Evolutionary conservation across 2,329 filamentous ascomycete species (phyloP), one percentile per base, ranked within the genome.

Genomic region (Gaeumannomyces sp.): DNA sequence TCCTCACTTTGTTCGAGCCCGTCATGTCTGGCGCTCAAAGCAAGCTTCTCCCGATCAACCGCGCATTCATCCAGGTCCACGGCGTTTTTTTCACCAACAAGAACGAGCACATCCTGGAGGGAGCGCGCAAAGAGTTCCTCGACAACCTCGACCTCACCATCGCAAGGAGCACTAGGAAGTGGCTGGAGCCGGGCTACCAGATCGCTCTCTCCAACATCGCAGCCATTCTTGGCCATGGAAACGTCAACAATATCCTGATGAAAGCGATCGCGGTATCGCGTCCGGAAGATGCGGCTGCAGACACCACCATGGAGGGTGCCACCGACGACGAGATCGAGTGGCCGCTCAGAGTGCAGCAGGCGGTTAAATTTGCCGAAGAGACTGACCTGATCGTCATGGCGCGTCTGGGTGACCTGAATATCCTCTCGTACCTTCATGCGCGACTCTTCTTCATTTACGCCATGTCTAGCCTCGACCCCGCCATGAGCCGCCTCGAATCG

Each of bases 1-100:
- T 93, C 53, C 80, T 88, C 73, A 91, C 88, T 0, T 74, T 93
- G 0, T 88, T 93, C 63, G 84, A 88, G 3, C 85, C 85, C 0
- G 75, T 88, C 0, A 69, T 89, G 5, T 38, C 11, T 62, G 57
- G 58, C 25, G 38, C 16, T 3, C 14, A 50, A 3, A 50, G 31
- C 8, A 64, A 77, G 27, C 69, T 81, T 0, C 71, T 72, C 3
- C 68, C 79, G 1, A 76, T 86, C 1, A 89, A 92, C 67, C 77
- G 82, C 0, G 78, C 80, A 0, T 91, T 88, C 65, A 85, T 92
- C 19, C 85, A 83, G 6, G 78, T 83, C 0, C 88, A 92, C 66
- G 89, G 83, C 0, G 80, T 89, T 10, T 75, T 91, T 0, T 91
- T 91, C 62, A 84, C 81, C 0, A 77, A 79, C 1, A 80, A 80